These are phyloP conservation scores for Trichoderma aggressivum DNA, from an alignment of 2,329 filamentous ascomycete species.

Conservation along the genomic window DNA sequence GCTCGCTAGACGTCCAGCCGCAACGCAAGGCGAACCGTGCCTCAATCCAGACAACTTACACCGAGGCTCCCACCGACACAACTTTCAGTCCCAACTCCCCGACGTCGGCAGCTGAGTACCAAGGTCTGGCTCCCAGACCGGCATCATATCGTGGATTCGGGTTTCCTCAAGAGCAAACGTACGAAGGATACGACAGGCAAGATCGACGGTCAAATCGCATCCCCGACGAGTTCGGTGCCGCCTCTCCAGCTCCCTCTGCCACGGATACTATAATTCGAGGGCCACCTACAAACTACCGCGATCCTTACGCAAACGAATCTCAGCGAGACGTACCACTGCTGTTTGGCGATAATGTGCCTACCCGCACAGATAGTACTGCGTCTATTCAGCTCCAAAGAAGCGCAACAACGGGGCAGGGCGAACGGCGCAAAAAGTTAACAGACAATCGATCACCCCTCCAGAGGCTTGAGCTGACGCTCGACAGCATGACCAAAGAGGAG, in stretches of 20 bases:
- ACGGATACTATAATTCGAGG: slow-evolving; percentile 57
- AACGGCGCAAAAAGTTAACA: slow-evolving; percentile 61
- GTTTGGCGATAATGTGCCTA: slow-evolving; percentile 23
- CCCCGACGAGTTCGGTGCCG: slow-evolving; percentile 38
- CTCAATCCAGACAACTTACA: slow-evolving; percentile 55
- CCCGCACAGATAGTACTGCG: slow-evolving; percentile 26
- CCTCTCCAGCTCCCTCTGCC: slow-evolving; percentile 44
- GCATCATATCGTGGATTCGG: slow-evolving; percentile 54
- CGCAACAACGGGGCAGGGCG: slow-evolving; percentile 39
- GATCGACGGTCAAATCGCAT: slow-evolving; percentile 17
- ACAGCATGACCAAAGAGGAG: slow-evolving; percentile 93
- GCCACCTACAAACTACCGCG: slow-evolving; percentile 56
- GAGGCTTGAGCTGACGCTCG: slow-evolving; percentile 84
- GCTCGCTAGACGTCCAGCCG: slow-evolving; percentile 36
- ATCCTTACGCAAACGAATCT: slow-evolving; percentile 38
- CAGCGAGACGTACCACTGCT: slow-evolving; percentile 15
- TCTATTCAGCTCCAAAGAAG: slow-evolving; percentile 35
- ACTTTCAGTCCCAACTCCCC: slow-evolving; percentile 58
- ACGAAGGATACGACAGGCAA: slow-evolving; percentile 26
- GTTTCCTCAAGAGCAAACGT: slow-evolving; percentile 39
- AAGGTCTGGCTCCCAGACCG: slow-evolving; percentile 57
- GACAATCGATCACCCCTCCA: slow-evolving; percentile 87
- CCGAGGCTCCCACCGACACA: slow-evolving; percentile 55
- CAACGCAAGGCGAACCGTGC: slow-evolving; percentile 47
- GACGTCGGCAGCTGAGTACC: slow-evolving; percentile 47